Conservation (phyloP, 768 basidiomycete genomes). For the Hemileccinum impolitum region DNA sequence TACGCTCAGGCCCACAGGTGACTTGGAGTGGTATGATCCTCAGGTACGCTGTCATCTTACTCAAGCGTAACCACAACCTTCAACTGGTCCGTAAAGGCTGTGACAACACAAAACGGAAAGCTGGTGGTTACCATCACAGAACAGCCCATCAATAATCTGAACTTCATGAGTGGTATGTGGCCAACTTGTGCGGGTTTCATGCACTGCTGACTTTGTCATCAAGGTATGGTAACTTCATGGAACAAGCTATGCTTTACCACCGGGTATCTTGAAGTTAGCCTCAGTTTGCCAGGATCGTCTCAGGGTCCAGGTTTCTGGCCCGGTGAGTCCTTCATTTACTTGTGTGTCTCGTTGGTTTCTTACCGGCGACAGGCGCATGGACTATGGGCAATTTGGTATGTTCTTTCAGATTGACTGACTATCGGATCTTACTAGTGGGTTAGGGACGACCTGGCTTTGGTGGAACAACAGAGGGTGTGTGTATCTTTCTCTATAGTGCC, state of each 20-base stretch:
- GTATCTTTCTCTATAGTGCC: not conserved
- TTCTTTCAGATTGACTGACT: not conserved
- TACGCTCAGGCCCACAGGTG: slow-evolving; percentile 53
- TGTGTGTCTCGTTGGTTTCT: slow-evolving; percentile 1
- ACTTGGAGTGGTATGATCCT: slow-evolving; percentile 85
- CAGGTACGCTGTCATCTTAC: slow-evolving; percentile 38
- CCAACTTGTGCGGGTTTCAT: not conserved
- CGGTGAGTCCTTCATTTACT: slow-evolving; percentile 43
- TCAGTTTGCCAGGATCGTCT: slow-evolving; percentile 69
- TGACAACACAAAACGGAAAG: slow-evolving; percentile 74
- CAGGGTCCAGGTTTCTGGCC: slow-evolving; percentile 81
- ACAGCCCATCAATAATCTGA: slow-evolving; percentile 68
- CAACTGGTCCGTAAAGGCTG: slow-evolving; percentile 36
- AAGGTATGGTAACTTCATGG: slow-evolving; percentile 80
- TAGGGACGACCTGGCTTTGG: slow-evolving; percentile 87
- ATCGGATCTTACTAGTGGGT: slow-evolving; percentile 25
- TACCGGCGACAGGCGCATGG: slow-evolving; percentile 50
- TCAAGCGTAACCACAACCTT: not conserved
- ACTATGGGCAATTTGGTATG: slow-evolving; percentile 66
- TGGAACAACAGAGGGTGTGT: slow-evolving; percentile 75
- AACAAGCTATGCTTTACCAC: slow-evolving; percentile 95
- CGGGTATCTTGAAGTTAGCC: slow-evolving; percentile 81
- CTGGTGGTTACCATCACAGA: slow-evolving; percentile 80
- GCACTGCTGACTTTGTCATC: slow-evolving; percentile 5
- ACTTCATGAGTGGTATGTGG: slow-evolving; percentile 72